phyloP scores from a whole-genome alignment of 2,329 filamentous ascomycete species.

The Mariannaea sp. region DNA sequence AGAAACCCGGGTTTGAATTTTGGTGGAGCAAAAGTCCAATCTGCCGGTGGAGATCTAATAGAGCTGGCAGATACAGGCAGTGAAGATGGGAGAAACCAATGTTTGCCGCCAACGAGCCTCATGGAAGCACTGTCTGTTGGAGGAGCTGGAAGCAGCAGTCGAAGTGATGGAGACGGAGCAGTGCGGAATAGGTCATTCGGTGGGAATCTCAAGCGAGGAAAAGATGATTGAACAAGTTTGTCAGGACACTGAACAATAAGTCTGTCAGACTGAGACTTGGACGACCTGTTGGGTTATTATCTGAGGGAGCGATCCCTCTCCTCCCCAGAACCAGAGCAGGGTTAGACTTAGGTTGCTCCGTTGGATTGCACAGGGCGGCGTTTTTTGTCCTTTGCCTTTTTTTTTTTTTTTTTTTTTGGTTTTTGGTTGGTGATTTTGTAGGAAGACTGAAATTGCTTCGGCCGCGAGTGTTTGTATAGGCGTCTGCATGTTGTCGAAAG shows the following conservation, averaged over 20 bases:
- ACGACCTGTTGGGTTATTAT: not conserved
- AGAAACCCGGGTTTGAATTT: slow-evolving; percentile 62
- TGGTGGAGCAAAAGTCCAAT: slow-evolving; percentile 46
- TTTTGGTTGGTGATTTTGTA: no score
- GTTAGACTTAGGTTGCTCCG: not conserved
- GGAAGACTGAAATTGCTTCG: slow-evolving; percentile 12
- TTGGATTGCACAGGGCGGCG: not conserved
- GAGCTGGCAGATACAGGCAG: slow-evolving; percentile 69
- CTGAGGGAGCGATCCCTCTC: not conserved
- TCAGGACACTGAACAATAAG: not conserved
- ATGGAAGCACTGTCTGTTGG: slow-evolving; percentile 41
- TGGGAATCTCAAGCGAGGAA: slow-evolving; percentile 42
- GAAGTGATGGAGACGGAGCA: slow-evolving; percentile 45
- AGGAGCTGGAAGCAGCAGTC: slow-evolving; percentile 40
- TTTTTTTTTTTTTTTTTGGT: no score
- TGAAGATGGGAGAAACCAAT: slow-evolving; percentile 53
- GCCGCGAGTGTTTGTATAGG: slow-evolving; percentile 2
- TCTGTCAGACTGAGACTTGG: not conserved
- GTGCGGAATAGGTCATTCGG: slow-evolving; percentile 45
- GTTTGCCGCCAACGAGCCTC: slow-evolving; percentile 35
- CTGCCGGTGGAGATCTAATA: slow-evolving; percentile 64
- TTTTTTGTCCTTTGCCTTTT: not conserved
- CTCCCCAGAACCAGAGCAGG: not conserved
- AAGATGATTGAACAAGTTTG: slow-evolving; percentile 11
- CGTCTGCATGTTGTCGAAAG: slow-evolving; percentile 27